Base-by-base conservation (phyloP, 345 rosid genomes). In the Litchi chinensis region DNA sequence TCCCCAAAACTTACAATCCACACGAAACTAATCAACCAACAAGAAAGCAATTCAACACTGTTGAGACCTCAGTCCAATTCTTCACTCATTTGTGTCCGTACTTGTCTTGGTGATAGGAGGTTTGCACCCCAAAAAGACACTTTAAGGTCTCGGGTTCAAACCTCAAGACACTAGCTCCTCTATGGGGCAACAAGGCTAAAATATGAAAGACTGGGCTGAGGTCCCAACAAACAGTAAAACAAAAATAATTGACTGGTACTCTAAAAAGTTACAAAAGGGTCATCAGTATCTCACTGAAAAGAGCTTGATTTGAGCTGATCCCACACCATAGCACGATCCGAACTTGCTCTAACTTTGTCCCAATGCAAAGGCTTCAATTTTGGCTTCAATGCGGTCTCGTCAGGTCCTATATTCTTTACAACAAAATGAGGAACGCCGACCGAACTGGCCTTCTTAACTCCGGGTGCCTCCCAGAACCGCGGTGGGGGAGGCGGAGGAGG, bases 341-440 rank as follows among this genome's bases (percentile, higher is more conserved):
- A 96, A 84, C 93, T 93, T 16, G 98, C 97, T 76, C 93, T 82
- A 77, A 96, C 99, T 88, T 96, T 96, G 80, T 96, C 99, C 99
- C 99, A 96, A 60, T 96, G 98, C 79, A 96, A 88, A 78, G 99
- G 83, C 83, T 94, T 96, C 89, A 94, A 77, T 83, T 93, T 96
- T 8, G 95, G 98, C 85, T 82, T 92, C 19, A 59, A 21, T 59
- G 76, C 70, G 21, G 71, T 85, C 73, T 89, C 93, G n/a, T 85
- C 91, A n/a, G 73, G 62, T 12, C 65, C 52, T 72, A 74, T 43
- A 72, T 63, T 81, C 52, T 81, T 86, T 68, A 73, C 72, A 3
- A 79, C 83, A 10, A 81, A 76, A 71, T 79, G 73, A 9, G 91
- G 92, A 15, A 87, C 84, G 46, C 85, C 90, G 1, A 82, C 32